phyloP scores from a whole-genome alignment of 495 filamentous ascomycete species.

The Parmelia sp. region DNA sequence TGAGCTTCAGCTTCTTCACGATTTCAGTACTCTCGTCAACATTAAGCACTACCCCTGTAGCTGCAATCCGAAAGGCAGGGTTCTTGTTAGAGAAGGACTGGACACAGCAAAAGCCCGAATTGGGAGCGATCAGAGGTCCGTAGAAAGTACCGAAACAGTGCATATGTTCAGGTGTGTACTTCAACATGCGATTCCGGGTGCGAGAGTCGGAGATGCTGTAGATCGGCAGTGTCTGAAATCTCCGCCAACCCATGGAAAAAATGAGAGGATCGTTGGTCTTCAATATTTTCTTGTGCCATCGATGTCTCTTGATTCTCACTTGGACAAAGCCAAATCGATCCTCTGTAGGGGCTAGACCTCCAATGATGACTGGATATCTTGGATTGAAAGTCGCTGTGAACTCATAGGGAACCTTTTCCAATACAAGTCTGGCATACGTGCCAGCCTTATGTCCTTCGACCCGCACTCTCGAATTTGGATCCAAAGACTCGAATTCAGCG shows the following conservation, averaged over 20 bases:
- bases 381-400: conserved; percentile 86
- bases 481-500: conserved; percentile 78
- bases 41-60: conserved; percentile 83
- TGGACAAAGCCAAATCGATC: conserved; percentile 94
- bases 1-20: conserved; percentile 97
- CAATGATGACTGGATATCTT: conserved; percentile 77
- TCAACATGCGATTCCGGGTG: conserved; percentile 92
- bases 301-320: conserved; percentile 89
- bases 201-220: conserved; percentile 93
- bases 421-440: conserved; percentile 82
- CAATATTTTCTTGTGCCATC: conserved; percentile 98
- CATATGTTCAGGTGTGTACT: conserved; percentile 97
- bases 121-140: conserved; percentile 87
- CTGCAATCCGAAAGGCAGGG: conserved; percentile 87
- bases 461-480: conserved; percentile 67
- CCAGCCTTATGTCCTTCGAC: conserved; percentile 92
- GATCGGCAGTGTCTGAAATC: conserved; percentile 86
- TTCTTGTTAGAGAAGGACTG: conserved; percentile 84
- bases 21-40: conserved; percentile 94
- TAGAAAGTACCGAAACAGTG: conserved; percentile 95
- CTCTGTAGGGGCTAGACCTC: conserved; percentile 84
- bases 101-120: conserved; percentile 90
- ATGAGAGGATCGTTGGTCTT: conserved; percentile 97
- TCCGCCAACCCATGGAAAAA: conserved; percentile 94
- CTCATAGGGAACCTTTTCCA: conserved; percentile 83